Evolutionary conservation across 257 asterid genomes (phyloP), one percentile per base, ranked within the genome.

Genomic region (Nicotiana otophora): DNA sequence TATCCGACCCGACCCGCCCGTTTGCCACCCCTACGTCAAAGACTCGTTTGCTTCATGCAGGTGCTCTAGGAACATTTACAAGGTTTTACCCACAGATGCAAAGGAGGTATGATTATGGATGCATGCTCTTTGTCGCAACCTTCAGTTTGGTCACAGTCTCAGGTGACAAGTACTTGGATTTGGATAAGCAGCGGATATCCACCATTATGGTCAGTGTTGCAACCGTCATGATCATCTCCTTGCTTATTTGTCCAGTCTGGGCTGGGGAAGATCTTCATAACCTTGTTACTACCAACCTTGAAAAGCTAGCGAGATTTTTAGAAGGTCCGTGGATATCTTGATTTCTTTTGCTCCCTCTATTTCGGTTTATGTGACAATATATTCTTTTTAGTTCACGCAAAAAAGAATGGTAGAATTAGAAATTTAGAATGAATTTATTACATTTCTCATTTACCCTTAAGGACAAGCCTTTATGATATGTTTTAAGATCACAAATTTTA

Each of bases 191-290:
- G 8, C 88, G 98, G 36, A 81, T 95, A 1, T 87, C 92, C 67
- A 91, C 97, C 2, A 88, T 92, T 20, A 79, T 91, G 19, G 87
- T 93, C 17, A 97, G 97, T 15, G 94, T 84, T 57, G 91, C 85
- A 0, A 84, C 96, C 2, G 92, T 97, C 58, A 85, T 92, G 74
- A 23, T 90, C 0, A 85, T 89, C 72, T 95, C 97, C 81, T 28
- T 91, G 31, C 86, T 86, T 82, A 36, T 89, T 51, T 85, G 78
- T 81, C 98, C 98, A 4, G 97, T 89, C 17, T 95, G 97, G 98
- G 97, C 98, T 34, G 98, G 98, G 12, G 88, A 87, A 61, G 97
- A 95, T 87, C 78, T 93, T 81, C 98, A 95, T 70, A 81, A 82
- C 28, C 61, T 86, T n/a, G 36, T 86, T 48, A 86, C 90, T 79